These are phyloP conservation scores for Hypoxylon subgilvum DNA, from an alignment of 495 filamentous ascomycete genomes.

Conservation along the genomic window DNA sequence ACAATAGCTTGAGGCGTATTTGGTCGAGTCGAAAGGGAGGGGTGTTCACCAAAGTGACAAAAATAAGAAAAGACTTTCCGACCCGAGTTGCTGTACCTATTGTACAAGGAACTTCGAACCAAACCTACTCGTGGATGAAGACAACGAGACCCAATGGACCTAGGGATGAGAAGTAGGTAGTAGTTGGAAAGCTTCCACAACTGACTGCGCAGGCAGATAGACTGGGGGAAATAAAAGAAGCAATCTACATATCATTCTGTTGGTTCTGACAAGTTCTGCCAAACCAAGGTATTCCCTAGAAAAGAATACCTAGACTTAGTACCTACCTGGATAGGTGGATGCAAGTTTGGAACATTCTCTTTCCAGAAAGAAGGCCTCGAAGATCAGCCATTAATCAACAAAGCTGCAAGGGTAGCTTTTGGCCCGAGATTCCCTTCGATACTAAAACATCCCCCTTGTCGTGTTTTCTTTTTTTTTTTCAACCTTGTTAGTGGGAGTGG, in stretches of 20 bases:
- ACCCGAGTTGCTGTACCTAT: conserved; percentile 7
- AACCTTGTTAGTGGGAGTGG: conserved; percentile 20
- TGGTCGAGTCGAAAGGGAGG: conserved; percentile 9
- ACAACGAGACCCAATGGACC: conserved; percentile 5
- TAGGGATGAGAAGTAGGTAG: too few species aligned
- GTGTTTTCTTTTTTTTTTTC: conserved; percentile 18
- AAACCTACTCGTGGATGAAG: conserved; percentile 7
- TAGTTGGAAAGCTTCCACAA: too few species aligned
- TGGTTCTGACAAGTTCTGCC: too few species aligned
- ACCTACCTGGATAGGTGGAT: too few species aligned
- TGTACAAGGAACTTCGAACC: too few species aligned
- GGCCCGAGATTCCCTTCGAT: conserved; percentile 22
- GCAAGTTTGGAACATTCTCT: too few species aligned
- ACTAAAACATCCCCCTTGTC: conserved; percentile 27
- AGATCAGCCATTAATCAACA: conserved; percentile 14
- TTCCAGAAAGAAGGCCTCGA: conserved; percentile 11
- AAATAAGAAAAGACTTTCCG: conserved; percentile 5
- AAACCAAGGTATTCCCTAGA: too few species aligned
- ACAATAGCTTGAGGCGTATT: too few species aligned
- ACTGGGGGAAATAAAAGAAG: too few species aligned
- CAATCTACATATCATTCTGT: too few species aligned
- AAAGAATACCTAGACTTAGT: too few species aligned
- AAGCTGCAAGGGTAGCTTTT: conserved; percentile 31
- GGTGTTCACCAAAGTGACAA: conserved; percentile 2
- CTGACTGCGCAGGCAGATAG: too few species aligned